Evolutionary conservation across 2,329 filamentous ascomycete genomes (phyloP).

Genomic region (Colletotrichum siamense): DNA sequence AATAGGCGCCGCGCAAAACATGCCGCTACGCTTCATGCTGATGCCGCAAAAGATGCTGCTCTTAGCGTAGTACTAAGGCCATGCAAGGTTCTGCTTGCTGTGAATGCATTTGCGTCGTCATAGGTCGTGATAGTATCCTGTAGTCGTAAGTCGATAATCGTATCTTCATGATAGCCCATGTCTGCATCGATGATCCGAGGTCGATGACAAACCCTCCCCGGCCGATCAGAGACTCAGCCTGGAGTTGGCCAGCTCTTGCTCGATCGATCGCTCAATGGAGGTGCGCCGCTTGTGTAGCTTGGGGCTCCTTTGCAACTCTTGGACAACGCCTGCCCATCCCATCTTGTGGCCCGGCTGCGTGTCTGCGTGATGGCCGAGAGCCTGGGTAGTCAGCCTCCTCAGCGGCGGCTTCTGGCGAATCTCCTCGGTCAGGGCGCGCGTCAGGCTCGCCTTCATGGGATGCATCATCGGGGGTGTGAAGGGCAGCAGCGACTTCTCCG

Average conservation of each 20-base stretch:
- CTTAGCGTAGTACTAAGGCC: neutral
- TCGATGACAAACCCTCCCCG: neutral
- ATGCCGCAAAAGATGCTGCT: neutral
- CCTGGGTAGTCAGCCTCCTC: conserved; percentile 58
- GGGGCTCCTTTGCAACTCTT: conserved; percentile 66
- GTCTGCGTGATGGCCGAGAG: conserved; percentile 58
- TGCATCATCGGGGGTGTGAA: conserved; percentile 33
- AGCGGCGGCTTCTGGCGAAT: conserved; percentile 52
- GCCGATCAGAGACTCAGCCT: conserved; percentile 35
- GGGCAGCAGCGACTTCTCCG: conserved; percentile 31
- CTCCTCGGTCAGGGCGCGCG: conserved; percentile 48
- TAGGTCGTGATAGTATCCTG: neutral
- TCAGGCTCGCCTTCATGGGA: conserved; percentile 32
- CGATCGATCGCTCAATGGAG: conserved; percentile 65
- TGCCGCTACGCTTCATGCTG: neutral
- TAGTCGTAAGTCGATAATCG: conserved; percentile 3
- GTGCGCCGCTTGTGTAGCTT: conserved; percentile 66
- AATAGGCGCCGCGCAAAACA: neutral
- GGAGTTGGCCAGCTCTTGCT: conserved; percentile 27
- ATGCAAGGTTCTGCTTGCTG: neutral
- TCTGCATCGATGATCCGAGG: neutral
- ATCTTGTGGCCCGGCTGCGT: conserved; percentile 52
- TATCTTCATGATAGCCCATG: neutral
- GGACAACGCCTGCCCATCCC: conserved; percentile 68
- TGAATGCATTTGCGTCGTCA: neutral